Base-by-base conservation (phyloP, 2,329 filamentous ascomycete genomes). In the Monosporascus sp. region DNA sequence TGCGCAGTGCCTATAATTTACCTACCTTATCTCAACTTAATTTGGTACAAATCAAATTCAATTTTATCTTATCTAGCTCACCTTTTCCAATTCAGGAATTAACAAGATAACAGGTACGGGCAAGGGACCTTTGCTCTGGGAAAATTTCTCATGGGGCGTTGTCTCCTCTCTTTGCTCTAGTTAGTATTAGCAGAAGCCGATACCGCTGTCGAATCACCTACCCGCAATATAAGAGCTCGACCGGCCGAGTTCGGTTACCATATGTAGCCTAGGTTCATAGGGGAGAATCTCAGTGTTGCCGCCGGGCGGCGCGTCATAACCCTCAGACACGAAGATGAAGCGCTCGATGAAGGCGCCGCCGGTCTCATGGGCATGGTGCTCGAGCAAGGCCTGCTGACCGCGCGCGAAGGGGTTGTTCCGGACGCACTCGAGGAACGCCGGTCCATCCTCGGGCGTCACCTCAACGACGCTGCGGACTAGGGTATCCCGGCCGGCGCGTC, bases 341-440 rank as follows among this genome's bases (percentile, higher is more conserved):
- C 49, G 48, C 35, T 55, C 49, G 3, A 61, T 50, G 26, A 47
- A 53, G 3, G 59, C 57, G 20, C 40, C n/a, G 1, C 50, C 54
- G 14, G 43, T 55, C 1, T 52, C 51, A 3, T 18, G 26, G 24
- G 50, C n/a, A 17, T 58, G 43, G 7, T 55, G 2, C 5, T 18
- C 9, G 20, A 59, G 15, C 5, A 61, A 43, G 5, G 28, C 17
- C 17, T 28, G 40, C 35, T 53, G 31, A 3, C 59, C 45, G 15
- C 53, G 28, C 5, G 48, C 50, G 26, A 61, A 58, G 15, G 54
- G 57, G 43, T 57, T 58, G 1, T 11, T 22, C 22, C 5, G 15
- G 4, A 38, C 11, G 7, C n/a, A 6, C 7, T 44, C 7, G 2
- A 17, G 11, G 35, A 45, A 58, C 24, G 8, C 43, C 8, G 38